These are phyloP conservation scores for Phylloporus arenicola DNA, from an alignment of 768 basidiomycete species.

Conservation along the genomic window DNA sequence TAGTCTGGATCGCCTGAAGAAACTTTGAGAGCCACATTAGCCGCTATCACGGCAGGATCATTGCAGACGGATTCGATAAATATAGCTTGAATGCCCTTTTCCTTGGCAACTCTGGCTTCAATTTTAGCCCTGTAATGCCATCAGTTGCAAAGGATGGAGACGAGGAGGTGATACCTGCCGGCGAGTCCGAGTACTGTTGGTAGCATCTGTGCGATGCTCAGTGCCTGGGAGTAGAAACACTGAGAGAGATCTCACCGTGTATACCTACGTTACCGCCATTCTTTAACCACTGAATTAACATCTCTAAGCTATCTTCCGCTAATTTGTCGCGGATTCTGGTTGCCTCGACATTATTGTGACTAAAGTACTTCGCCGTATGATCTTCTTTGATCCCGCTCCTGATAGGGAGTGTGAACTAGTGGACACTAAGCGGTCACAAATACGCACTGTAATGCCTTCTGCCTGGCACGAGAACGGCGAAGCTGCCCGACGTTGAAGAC, in stretches of 20 bases:
- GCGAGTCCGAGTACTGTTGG: conserved; percentile 79
- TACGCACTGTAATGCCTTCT: conserved; percentile 66
- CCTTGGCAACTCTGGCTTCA: conserved; percentile 73
- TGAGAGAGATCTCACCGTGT: conserved; percentile 56
- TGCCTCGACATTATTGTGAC: conserved; percentile 75
- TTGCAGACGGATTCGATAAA: conserved; percentile 95
- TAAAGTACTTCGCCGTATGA: conserved; percentile 88
- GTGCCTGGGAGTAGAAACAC: background rate
- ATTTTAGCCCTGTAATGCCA: conserved; percentile 62
- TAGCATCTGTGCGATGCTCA: conserved; percentile 66
- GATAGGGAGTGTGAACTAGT: conserved; percentile 2
- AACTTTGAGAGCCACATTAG: conserved; percentile 95
- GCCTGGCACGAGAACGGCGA: conserved; percentile 76
- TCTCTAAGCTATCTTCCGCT: conserved; percentile 89
- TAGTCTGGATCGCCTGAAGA: conserved; percentile 97
- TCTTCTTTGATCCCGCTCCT: conserved; percentile 85
- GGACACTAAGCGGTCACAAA: background rate
- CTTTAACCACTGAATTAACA: conserved; percentile 92
- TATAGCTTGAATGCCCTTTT: conserved; percentile 82
- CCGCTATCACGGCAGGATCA: conserved; percentile 89
- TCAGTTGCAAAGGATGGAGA: background rate
- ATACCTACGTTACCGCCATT: conserved; percentile 96
- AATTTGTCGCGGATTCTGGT: conserved; percentile 73
- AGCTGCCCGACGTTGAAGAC: conserved; percentile 99
- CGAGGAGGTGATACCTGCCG: conserved; percentile 42